Conservation (phyloP, 805 yeast genomes). For the Candida incommunis region DNA sequence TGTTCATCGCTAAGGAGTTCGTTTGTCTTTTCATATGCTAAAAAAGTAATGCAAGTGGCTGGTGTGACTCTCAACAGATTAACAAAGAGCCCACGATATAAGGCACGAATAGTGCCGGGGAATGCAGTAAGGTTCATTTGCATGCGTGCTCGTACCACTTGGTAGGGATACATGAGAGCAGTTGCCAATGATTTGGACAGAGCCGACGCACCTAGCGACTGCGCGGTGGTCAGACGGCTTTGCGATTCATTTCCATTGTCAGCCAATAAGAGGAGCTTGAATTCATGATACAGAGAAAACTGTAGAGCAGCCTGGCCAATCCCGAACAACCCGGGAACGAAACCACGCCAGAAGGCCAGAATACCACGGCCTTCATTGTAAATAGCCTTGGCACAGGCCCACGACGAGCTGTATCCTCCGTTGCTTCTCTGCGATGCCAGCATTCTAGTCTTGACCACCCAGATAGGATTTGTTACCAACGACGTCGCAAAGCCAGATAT, state of each 20-base stretch:
- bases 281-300: conserved; percentile 69
- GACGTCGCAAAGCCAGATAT: conserved; percentile 68
- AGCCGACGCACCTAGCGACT: conserved; percentile 55
- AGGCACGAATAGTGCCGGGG: conserved; percentile 32
- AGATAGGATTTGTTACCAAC: conserved; percentile 74
- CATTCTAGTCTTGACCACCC: conserved; percentile 90
- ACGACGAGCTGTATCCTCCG: conserved; percentile 38
- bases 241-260: conserved; percentile 11
- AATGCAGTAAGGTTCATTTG: conserved; percentile 34
- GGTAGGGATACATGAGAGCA: conserved; percentile 64
- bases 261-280: conserved; percentile 32
- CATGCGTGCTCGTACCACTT: conserved; percentile 62
- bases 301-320: conserved; percentile 86
- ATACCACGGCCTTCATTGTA: conserved; percentile 43
- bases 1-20: background rate
- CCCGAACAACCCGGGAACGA: conserved; percentile 60
- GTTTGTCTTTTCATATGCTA: conserved; percentile 49
- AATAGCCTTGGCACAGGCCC: conserved; percentile 40
- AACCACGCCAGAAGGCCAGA: conserved; percentile 55
- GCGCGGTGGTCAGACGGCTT: conserved; percentile 26
- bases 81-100: conserved; percentile 73
- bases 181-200: conserved; percentile 57
- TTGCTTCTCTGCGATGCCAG: conserved; percentile 32
- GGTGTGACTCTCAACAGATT: conserved; percentile 78
- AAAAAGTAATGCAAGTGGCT: conserved; percentile 81